Evolutionary conservation across 495 filamentous ascomycete genomes (phyloP).

Genomic region (Glarea lozoyensis): DNA sequence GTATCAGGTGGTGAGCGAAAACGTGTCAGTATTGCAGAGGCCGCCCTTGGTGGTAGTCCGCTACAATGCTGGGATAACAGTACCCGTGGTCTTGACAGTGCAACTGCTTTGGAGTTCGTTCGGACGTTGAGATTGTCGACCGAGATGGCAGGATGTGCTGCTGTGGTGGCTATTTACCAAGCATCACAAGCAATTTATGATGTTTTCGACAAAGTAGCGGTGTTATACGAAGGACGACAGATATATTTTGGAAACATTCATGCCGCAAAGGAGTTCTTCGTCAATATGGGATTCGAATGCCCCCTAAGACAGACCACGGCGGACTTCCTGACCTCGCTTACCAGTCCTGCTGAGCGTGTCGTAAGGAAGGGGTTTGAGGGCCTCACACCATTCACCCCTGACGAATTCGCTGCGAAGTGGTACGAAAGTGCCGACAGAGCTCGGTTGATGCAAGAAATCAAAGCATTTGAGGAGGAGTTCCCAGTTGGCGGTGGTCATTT

Average conservation of each 20-base stretch:
- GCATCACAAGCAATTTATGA: constrained; percentile 71
- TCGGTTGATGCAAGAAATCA: constrained; percentile 59
- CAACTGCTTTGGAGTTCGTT: constrained; percentile 75
- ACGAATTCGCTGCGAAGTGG: constrained; percentile 71
- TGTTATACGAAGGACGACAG: constrained; percentile 75
- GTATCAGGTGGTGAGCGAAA: constrained; percentile 79
- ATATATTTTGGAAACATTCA: constrained; percentile 66
- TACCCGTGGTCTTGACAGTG: constrained; percentile 71
- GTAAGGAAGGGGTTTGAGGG: constrained; percentile 56
- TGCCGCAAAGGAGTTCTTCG: constrained; percentile 60
- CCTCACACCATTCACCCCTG: constrained; percentile 59
- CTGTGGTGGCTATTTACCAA: constrained; percentile 78
- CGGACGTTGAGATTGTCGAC: constrained; percentile 58
- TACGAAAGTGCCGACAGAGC: constrained; percentile 61
- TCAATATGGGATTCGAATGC: constrained; percentile 67
- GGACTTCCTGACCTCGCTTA: constrained; percentile 76
- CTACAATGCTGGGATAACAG: constrained; percentile 83
- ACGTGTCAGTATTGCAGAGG: constrained; percentile 74
- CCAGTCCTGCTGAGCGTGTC: constrained; percentile 58
- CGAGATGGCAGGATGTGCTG: constrained; percentile 54
- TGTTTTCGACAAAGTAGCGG: constrained; percentile 66
- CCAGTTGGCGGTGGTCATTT: constrained; percentile 56
- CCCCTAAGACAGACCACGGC: constrained; percentile 64
- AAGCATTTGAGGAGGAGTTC: constrained; percentile 53
- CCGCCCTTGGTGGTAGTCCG: constrained; percentile 51